phyloP scores from a whole-genome alignment of 2,329 filamentous ascomycete species.

The Claviceps fusiformis region DNA sequence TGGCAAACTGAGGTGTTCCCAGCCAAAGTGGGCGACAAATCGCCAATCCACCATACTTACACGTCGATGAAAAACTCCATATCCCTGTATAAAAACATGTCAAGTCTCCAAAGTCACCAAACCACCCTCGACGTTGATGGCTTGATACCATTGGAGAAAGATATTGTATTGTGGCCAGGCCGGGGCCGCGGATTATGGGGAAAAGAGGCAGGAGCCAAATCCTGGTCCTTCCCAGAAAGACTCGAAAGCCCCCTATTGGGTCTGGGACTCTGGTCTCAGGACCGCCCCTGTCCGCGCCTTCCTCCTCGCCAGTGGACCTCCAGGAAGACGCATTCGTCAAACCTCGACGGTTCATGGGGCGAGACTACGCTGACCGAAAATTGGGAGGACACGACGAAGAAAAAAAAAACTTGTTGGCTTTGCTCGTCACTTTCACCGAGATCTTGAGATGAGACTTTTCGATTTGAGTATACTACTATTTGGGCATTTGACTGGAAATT shows the following conservation, averaged over 20 bases:
- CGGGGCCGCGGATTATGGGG: not conserved
- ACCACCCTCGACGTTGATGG: no score
- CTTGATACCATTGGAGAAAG: no score
- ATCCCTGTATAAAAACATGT: no score
- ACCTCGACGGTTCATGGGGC: not conserved
- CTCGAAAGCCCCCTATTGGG: not conserved
- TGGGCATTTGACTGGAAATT: not conserved
- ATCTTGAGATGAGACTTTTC: not conserved
- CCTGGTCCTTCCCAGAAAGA: not conserved
- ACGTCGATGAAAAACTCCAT: not conserved
- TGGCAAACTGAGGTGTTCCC: not conserved
- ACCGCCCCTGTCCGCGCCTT: not conserved
- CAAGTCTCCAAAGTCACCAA: no score
- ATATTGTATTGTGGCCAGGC: no score
- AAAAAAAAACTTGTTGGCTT: not conserved
- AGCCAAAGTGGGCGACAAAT: not conserved
- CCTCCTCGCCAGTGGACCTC: not conserved
- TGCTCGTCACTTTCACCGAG: not conserved
- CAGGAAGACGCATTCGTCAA: not conserved
- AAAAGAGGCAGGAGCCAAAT: not conserved
- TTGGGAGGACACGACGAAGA: not conserved
- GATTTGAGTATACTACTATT: not conserved
- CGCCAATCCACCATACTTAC: no score
- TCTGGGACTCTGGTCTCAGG: not conserved
- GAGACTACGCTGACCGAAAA: no score